Percentiles rank a stretch among this genome's conserved stretches.
phyloP scores from a whole-genome alignment of 345 rosid species.

The Acer campestre region DNA sequence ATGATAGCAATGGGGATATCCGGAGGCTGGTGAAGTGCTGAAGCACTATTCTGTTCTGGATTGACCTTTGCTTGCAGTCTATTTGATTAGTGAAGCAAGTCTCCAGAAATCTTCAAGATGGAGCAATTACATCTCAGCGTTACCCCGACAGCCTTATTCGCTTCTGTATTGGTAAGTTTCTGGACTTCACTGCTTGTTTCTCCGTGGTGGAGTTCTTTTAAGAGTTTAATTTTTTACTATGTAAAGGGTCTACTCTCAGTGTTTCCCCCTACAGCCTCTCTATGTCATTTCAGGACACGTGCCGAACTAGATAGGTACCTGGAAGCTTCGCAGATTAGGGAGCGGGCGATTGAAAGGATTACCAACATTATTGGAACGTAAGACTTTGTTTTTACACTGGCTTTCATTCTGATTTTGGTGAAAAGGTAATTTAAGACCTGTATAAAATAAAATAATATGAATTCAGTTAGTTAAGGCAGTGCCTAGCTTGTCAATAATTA shows the following conservation, averaged over 20 bases:
- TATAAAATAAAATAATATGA: neutral
- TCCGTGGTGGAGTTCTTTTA: neutral
- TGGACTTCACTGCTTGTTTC: conserved; percentile 11
- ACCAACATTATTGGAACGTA: conserved; percentile 89
- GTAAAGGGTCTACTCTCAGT: conserved; percentile 58
- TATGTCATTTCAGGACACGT: conserved; percentile 80
- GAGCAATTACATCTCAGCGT: conserved; percentile 84
- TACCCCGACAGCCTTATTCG: conserved; percentile 91
- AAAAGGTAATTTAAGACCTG: too few species aligned
- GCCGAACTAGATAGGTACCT: conserved; percentile 87
- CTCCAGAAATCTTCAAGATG: conserved; percentile 72
- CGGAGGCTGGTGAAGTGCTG: conserved; percentile 72
- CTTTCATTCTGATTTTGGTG: too few species aligned
- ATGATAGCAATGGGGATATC: conserved; percentile 70
- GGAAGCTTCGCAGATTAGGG: conserved; percentile 94
- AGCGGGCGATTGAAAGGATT: conserved; percentile 90
- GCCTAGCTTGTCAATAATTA: neutral
- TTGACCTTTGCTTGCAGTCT: conserved; percentile 90
- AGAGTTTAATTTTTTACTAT: conserved; percentile 19
- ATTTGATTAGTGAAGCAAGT: conserved; percentile 93
- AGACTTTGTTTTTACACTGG: conserved; percentile 19
- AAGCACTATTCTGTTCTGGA: conserved; percentile 81
- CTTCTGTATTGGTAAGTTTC: conserved; percentile 74
- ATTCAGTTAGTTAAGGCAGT: neutral
- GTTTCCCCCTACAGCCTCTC: conserved; percentile 51